These are phyloP conservation scores for Xylariaceae sp. DNA, from an alignment of 2,329 filamentous ascomycete genomes.

Conservation along the genomic window DNA sequence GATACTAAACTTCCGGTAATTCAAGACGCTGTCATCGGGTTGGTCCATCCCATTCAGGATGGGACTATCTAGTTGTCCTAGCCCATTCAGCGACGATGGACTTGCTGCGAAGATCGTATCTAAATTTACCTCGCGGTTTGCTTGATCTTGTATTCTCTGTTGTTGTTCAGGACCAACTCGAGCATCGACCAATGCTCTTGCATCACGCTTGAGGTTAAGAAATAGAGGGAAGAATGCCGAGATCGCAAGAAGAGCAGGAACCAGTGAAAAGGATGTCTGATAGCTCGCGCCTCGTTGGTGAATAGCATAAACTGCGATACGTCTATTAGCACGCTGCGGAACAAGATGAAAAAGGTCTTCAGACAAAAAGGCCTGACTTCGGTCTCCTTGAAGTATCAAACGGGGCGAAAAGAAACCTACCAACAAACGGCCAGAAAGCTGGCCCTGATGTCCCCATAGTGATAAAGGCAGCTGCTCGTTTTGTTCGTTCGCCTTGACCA, in stretches of 20 bases:
- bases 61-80: background rate
- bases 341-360: background rate
- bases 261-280: conserved; percentile 59
- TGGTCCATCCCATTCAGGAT: conserved; percentile 1
- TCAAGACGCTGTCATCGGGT: conserved; percentile 1
- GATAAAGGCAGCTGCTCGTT: conserved; percentile 70
- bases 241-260: conserved; percentile 47
- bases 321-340: conserved; percentile 1
- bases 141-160: conserved; percentile 31
- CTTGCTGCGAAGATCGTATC: conserved; percentile 36
- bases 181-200: conserved; percentile 42
- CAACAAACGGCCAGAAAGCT: conserved; percentile 67
- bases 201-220: conserved; percentile 43
- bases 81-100: conserved; percentile 18
- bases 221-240: conserved; percentile 47
- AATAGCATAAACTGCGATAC: conserved; percentile 55
- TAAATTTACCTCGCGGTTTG: conserved; percentile 41
- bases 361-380: background rate
- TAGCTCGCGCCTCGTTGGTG: conserved; percentile 55
- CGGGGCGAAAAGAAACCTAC: conserved; percentile 7
- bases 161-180: conserved; percentile 33
- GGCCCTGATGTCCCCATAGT: conserved; percentile 71
- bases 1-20: conserved; percentile 22
- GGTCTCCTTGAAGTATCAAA: background rate
- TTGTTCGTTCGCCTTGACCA: conserved; percentile 74